Evolutionary conservation across 192 early-diverging fungal species (phyloP), one percentile per base, ranked within the genome.

Genomic region (Podila clonocystis): DNA sequence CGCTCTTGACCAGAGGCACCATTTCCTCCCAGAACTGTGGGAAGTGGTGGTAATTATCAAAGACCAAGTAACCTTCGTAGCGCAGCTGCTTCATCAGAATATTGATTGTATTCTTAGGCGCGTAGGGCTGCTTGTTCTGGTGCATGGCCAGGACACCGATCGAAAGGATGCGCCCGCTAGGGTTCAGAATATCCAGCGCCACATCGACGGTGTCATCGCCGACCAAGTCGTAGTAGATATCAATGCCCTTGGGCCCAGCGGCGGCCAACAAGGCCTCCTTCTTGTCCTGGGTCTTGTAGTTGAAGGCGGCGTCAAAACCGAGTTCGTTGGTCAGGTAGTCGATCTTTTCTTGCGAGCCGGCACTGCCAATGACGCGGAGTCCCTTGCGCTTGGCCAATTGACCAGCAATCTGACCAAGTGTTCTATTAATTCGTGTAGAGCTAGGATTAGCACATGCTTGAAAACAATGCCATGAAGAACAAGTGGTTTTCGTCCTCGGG

Each of bases 151-250:
- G 20, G 29, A 17, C 28, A 13, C 75, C 75, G 13, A 78, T 28
- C 22, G 64, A 22, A 8, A 78, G 5, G 28, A 80, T 38, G n/a
- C 31, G 76, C 5, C 76, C 70, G 19, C 50, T 41, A 7, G 31
- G n/a, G 48, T 80, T 80, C 31, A 80, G 66, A 5, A 62, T 9
- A 29, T 80, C 70, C 26, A 80, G 41, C 19, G 62, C 76, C 28
- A 80, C 58, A 29, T 80, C 76, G 5, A 72, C 20, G 5, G 76
- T 80, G n/a, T 80, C 76, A 15, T 49, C 69, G 19, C 92, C 93
- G 26, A 96, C 93, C 52, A 93, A 89, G 58, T 97, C 94, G 83
- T 91, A 96, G 74, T 96, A 96, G 22, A 96, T 89, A 69, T 97
- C 96, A 59, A 97, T 87, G 3, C 75, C 75, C 2, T 67, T 26